Conservation (phyloP, 495 filamentous ascomycete genomes). For the Apiosordaria backusii region DNA sequence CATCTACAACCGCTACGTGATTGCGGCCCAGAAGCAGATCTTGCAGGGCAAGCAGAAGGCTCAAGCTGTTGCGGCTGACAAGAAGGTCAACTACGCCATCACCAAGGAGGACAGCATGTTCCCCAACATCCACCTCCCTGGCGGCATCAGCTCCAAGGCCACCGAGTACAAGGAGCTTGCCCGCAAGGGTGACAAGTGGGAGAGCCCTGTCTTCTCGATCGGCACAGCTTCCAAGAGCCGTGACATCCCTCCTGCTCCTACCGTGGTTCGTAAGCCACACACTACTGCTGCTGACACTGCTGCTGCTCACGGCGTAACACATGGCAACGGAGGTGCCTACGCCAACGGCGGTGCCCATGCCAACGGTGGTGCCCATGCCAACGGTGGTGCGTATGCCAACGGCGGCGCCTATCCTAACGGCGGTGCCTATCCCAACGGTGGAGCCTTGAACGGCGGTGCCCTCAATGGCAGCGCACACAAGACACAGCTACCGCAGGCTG, state of each 20-base stretch:
- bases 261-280: slow-evolving; percentile 64
- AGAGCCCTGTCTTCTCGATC: slow-evolving; percentile 89
- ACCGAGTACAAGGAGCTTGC: slow-evolving; percentile 91
- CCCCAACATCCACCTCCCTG: slow-evolving; percentile 80
- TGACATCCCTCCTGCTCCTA: slow-evolving; percentile 61
- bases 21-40: slow-evolving; percentile 69
- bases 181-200: slow-evolving; percentile 85
- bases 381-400: not conserved
- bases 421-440: not conserved
- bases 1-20: slow-evolving; percentile 81
- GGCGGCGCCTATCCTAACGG: slow-evolving; percentile 2
- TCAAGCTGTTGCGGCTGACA: slow-evolving; percentile 58
- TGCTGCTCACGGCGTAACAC: not conserved
- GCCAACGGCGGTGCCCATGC: slow-evolving; percentile 1
- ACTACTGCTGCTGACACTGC: not conserved
- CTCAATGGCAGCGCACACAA: slow-evolving; percentile 3
- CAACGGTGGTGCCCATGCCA: not conserved
- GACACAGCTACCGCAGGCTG: not conserved
- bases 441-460: not conserved
- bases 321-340: not conserved
- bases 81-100: slow-evolving; percentile 80
- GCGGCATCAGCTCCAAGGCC: slow-evolving; percentile 89
- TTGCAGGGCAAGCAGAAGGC: slow-evolving; percentile 71
- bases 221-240: slow-evolving; percentile 70
- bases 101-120: slow-evolving; percentile 91